Evolutionary conservation across 306 rosid species (phyloP).

Genomic region (Begonia fuchsioides): DNA sequence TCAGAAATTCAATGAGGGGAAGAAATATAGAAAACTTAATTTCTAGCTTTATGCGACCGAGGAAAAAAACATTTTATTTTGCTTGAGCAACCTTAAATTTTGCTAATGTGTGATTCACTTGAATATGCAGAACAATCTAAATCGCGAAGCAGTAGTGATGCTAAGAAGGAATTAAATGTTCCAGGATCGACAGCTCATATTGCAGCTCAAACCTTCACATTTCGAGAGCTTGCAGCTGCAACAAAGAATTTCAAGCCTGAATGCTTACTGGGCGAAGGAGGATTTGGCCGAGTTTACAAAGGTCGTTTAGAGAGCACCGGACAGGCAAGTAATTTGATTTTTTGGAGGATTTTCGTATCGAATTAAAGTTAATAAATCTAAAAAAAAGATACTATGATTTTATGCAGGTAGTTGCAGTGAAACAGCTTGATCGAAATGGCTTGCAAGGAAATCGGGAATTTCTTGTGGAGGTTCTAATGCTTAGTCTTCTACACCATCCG

Average conservation of each 20-base stretch:
- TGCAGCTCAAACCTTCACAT: conserved; percentile 91
- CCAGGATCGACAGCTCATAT: conserved; percentile 91
- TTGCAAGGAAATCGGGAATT: conserved; percentile 78
- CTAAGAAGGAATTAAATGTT: conserved; percentile 57
- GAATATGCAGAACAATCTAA: conserved; percentile 53
- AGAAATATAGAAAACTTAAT: too few relatives aligned
- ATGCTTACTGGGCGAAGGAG: conserved; percentile 86
- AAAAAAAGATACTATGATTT: too few relatives aligned
- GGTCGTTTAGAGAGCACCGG: conserved; percentile 79
- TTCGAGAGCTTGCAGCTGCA: conserved; percentile 93
- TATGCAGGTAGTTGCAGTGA: conserved; percentile 80
- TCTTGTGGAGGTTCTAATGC: too few relatives aligned
- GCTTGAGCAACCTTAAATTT: conserved; percentile 3
- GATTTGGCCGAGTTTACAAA: too few relatives aligned
- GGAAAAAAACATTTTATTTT: not conserved
- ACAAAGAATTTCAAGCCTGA: conserved; percentile 83
- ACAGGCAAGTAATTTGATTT: conserved; percentile 31
- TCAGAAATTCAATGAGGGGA: too few relatives aligned
- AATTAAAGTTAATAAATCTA: too few relatives aligned
- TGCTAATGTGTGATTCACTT: not conserved
- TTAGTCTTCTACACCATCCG: conserved; percentile 92
- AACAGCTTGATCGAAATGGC: conserved; percentile 67
- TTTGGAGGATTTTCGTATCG: too few relatives aligned
- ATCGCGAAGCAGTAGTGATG: conserved; percentile 40
- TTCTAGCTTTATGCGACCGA: too few relatives aligned